Base-by-base conservation (phyloP, 495 filamentous ascomycete species). In the Astrocystis sublimbata region DNA sequence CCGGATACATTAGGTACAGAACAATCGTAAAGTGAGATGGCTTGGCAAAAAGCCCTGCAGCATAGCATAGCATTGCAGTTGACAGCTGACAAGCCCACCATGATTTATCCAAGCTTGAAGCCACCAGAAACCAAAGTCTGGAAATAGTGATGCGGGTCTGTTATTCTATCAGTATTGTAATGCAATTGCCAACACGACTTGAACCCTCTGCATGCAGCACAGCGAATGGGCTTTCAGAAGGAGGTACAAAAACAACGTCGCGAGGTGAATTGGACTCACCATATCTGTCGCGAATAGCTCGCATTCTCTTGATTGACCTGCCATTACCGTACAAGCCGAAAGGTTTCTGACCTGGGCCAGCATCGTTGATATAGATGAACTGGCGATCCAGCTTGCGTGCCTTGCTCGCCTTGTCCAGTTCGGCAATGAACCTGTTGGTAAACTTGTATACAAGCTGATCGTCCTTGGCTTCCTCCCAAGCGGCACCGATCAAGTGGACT, bases 291-390 rank as follows among this genome's bases (percentile, higher is more conserved):
- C 49, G 49, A n/a, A 52, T 52, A 2, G 4, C 8, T 13, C 28
- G 13, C 49, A 52, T 15, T 10, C 9, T 52, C 7, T 23, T 23
- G 12, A 52, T 7, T 3, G 24, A 33, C 49, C 35, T 52, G 6
- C 49, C 49, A 3, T 52, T 4, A 33, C 49, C 49, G 30, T 52
- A 52, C 28, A 35, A 33, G 6, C n/a, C 6, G 49, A 52, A 52
- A 13, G 49, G 49, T 28, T 35, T 31, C 49, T 52, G 6, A n/a
- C 26, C n/a, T n/a, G 3, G 24, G 3, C 24, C 24, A 6, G 49
- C 49, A 21, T 52, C 49, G 49, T 52, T 52, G 24, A 52, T 12
- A 28, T 52, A 52, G 24, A 33, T 23, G 17, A 52, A 52, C 6
- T 7, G 42, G 19, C 19, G 19, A n/a, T n/a, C 15, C 8, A 46